A percentile compares a stretch with the other conserved stretches of the same genome.
phyloP scores from a whole-genome alignment of 495 filamentous ascomycete species.

The Achaetomiella virescens region DNA sequence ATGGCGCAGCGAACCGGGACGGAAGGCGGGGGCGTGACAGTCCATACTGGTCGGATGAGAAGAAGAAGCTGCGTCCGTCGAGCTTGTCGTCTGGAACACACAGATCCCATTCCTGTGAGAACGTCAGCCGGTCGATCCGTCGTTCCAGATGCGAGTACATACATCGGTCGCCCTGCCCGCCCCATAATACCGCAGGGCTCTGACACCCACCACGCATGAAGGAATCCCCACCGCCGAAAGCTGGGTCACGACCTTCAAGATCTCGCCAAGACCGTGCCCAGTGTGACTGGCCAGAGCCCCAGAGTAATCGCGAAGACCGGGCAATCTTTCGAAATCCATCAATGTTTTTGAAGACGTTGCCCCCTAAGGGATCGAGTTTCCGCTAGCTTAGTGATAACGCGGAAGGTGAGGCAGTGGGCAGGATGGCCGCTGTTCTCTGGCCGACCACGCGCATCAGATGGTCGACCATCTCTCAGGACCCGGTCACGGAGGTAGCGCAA shows the following conservation, averaged over 20 bases:
- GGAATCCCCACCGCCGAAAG: neutral
- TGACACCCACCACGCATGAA: conserved; percentile 6
- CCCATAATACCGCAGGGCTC: conserved; percentile 3
- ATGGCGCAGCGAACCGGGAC: conserved; percentile 1
- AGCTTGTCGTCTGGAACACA: conserved; percentile 9
- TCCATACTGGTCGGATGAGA: neutral
- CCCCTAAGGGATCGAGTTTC: too few species aligned
- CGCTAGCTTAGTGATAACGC: too few species aligned
- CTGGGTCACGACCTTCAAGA: neutral
- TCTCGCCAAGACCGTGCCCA: conserved; percentile 1
- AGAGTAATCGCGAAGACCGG: neutral
- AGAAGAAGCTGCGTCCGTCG: neutral
- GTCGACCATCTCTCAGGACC: too few species aligned
- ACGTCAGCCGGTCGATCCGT: neutral
- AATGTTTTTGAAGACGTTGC: too few species aligned
- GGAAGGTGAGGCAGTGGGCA: too few species aligned
- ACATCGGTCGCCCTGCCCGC: neutral
- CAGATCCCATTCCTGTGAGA: conserved; percentile 10
- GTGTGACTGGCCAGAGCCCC: neutral
- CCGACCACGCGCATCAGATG: too few species aligned
- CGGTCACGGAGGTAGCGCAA: too few species aligned
- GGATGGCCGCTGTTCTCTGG: too few species aligned
- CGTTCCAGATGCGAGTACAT: neutral
- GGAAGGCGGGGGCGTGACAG: neutral
- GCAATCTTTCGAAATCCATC: neutral